Percentiles rank a stretch among this genome's conserved stretches.
phyloP scores from a whole-genome alignment of 768 basidiomycete genomes.

The Lentinula boryana region DNA sequence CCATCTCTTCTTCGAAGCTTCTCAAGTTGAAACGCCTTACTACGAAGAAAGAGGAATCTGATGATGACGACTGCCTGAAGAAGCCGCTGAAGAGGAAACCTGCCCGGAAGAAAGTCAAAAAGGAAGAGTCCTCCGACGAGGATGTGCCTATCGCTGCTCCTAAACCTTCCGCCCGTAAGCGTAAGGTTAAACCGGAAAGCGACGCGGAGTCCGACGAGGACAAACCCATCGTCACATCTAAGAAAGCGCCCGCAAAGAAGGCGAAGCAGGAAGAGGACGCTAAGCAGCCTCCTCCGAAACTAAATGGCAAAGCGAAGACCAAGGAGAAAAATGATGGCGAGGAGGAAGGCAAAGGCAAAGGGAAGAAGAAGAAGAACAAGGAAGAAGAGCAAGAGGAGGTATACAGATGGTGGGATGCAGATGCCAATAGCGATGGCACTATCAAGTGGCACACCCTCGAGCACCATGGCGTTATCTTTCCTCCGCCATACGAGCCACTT shows the following conservation, averaged over 20 bases:
- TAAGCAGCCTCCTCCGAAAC: constrained; percentile 19
- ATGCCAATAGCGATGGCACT: constrained; percentile 66
- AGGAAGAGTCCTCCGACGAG: constrained; percentile 38
- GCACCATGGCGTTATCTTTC: constrained; percentile 93
- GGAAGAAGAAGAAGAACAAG: constrained; percentile 50
- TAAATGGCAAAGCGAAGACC: constrained; percentile 29
- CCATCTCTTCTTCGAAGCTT: constrained; percentile 17
- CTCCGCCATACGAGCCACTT: constrained; percentile 86
- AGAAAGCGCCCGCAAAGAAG: constrained; percentile 47
- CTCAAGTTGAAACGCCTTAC: constrained; percentile 23
- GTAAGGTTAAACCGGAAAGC: constrained; percentile 45
- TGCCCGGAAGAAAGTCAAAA: constrained; percentile 61
- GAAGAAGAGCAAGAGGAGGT: constrained; percentile 70
- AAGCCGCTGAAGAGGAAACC: constrained; percentile 45
- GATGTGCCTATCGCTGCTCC: constrained; percentile 29
- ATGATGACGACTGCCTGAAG: constrained; percentile 44
- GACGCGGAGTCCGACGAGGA: constrained; percentile 43
- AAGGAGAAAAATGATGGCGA: constrained; percentile 27
- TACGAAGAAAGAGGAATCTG: constrained; percentile 34
- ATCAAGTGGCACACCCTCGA: constrained; percentile 94
- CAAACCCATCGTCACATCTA: constrained; percentile 34
- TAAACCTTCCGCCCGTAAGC: constrained; percentile 27
- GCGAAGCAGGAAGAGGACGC: constrained; percentile 44
- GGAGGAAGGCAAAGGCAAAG: constrained; percentile 24
- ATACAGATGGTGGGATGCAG: constrained; percentile 86